Evolutionary conservation across 192 early-diverging fungal species (phyloP), one percentile per base, ranked within the genome.

Genomic region (Gryganskiella cystojenkinii): DNA sequence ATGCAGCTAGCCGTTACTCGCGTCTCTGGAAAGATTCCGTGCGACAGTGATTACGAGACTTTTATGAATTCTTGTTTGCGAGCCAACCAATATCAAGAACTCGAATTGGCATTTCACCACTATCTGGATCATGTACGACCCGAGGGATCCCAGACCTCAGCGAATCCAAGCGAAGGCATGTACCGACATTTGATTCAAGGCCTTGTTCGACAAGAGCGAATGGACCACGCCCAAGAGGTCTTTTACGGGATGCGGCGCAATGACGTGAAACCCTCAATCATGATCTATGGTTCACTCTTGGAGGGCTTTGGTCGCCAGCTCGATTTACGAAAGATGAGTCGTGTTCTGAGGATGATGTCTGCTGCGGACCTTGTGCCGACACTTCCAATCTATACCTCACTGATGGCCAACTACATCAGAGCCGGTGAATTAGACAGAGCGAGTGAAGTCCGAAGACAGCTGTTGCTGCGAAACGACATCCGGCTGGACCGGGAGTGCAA

Each of bases 221-320:
- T 78, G 61, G 66, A 68, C 0, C 74, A 78, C 4, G 74, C 74
- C 1, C 74, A 78, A 13, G 74, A 69, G 37, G 74, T 59, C 19
- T 50, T 78, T 20, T 25, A 69, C 19, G 47, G 56, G 22, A 78
- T 78, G 74, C 68, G 53, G 34, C 60, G 49, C 37, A 61, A 35
- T 27, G 66, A 61, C 7, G 20, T 78, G 13, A 24, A 22, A 3
- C 66, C 61, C 3, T 64, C 60, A 8, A 10, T 58, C 1, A 34
- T 64, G 28, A 59, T 60, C 2, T 78, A 45, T 47, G 74, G 74
- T 20, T 33, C 40, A 3, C 47, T 78, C 61, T 8, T 78, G 10
- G 66, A 78, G 0, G 74, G 65, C 13, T 78, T 64, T 53, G 74
- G 74, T n/a, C 65, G 66, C 14, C 45, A 58, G n/a, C n/a, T 62